These are phyloP conservation scores for Phytophthora nicotianae DNA, from an alignment of 352 stramenopile genomes.

Conservation along the genomic window DNA sequence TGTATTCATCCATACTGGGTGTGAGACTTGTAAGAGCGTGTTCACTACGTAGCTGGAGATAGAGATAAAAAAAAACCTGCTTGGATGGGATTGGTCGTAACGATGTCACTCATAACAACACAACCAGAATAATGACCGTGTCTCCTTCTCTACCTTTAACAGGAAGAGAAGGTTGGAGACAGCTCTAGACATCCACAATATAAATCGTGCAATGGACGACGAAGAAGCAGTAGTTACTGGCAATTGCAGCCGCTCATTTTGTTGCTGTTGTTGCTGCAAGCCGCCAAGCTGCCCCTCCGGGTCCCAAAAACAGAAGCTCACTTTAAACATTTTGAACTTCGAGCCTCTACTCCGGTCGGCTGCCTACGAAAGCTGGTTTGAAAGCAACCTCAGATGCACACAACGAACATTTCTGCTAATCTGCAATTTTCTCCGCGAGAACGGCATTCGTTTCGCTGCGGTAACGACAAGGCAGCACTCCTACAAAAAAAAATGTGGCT, in stretches of 20 bases:
- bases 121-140: too few species aligned
- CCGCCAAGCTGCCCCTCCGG: background rate
- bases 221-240: background rate
- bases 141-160: background rate
- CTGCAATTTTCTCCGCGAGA: background rate
- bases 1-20: background rate
- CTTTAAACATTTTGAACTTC: constrained; percentile 15
- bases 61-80: too few species aligned
- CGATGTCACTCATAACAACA: too few species aligned
- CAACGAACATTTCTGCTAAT: constrained; percentile 1
- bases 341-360: constrained; percentile 1
- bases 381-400: constrained; percentile 3
- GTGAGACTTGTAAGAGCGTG: too few species aligned
- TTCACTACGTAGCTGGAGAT: too few species aligned
- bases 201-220: too few species aligned
- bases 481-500: constrained; percentile 9
- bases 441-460: background rate
- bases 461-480: background rate
- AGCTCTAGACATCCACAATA: too few species aligned
- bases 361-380: constrained; percentile 8
- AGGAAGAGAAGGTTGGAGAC: too few species aligned
- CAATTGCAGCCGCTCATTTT: background rate
- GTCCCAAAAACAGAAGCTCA: constrained; percentile 7
- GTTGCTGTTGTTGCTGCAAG: background rate
- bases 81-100: too few species aligned